phyloP scores from a whole-genome alignment of 163 green algal genomes.

The Chlorella variabilis region DNA sequence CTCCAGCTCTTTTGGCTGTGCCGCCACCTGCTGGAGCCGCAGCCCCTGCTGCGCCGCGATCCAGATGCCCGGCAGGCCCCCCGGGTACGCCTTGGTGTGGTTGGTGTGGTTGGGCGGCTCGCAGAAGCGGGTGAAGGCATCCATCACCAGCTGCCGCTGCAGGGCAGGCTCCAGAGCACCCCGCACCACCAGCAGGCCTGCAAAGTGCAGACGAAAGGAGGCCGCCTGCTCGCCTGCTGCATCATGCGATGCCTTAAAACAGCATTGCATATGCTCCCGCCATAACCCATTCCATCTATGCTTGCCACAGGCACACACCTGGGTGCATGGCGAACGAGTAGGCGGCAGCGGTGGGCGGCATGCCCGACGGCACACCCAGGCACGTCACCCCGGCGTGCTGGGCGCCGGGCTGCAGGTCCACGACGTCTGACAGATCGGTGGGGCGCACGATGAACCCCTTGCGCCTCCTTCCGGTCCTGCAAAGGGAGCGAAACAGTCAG shows the following conservation, averaged over 20 bases:
- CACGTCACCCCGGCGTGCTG: not conserved
- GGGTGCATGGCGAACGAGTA: constrained; percentile 44
- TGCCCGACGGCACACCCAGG: constrained; percentile 9
- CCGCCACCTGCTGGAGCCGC: constrained; percentile 27
- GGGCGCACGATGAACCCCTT: constrained; percentile 41
- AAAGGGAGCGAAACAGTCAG: not conserved
- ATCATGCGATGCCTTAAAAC: no score
- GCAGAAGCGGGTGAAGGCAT: constrained; percentile 47
- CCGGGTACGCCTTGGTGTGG: constrained; percentile 47
- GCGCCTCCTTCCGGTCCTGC: constrained; percentile 55
- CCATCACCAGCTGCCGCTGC: constrained; percentile 55
- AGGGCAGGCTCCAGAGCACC: constrained; percentile 43
- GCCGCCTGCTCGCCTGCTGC: no score
- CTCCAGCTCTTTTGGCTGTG: constrained; percentile 1
- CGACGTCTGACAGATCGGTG: constrained; percentile 62
- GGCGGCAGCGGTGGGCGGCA: constrained; percentile 10
- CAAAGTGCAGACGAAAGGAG: not conserved
- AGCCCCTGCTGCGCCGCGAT: constrained; percentile 51
- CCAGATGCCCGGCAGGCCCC: constrained; percentile 61
- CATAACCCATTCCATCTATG: no score
- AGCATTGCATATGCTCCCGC: no score
- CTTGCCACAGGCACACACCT: not conserved
- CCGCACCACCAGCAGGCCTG: constrained; percentile 69
- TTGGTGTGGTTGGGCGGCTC: constrained; percentile 75
- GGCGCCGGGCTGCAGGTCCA: constrained; percentile 26